These are phyloP conservation scores for Gastrodia elata DNA, from an alignment of 106 monocot genomes.

Conservation along the genomic window DNA sequence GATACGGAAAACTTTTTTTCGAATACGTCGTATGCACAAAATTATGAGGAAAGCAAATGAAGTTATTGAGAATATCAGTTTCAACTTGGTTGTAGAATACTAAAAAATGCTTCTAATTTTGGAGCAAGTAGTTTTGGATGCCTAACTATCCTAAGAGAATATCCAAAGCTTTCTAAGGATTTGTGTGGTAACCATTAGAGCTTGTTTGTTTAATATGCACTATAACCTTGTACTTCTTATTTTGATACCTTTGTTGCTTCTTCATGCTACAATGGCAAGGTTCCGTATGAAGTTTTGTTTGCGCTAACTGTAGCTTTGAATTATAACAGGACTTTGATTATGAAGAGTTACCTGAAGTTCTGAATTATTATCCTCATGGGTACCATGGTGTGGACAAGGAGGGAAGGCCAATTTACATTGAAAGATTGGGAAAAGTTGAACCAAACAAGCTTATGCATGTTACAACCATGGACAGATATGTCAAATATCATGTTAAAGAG, in stretches of 20 bases:
- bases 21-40: too few species aligned
- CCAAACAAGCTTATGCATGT: slow-evolving; percentile 64
- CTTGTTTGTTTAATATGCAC: background rate
- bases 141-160: background rate
- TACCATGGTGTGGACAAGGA: slow-evolving; percentile 70
- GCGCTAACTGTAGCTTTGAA: background rate
- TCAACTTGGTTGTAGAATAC: too few species aligned
- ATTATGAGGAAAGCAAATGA: too few species aligned
- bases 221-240: slow-evolving; percentile 1
- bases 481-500: slow-evolving; percentile 59
- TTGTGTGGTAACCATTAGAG: background rate
- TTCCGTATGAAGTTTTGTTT: background rate
- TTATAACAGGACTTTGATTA: slow-evolving; percentile 41
- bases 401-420: slow-evolving; percentile 65
- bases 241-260: background rate
- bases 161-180: background rate
- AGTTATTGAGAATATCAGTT: too few species aligned
- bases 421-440: slow-evolving; percentile 60
- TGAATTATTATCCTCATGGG: slow-evolving; percentile 58
- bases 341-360: slow-evolving; percentile 41
- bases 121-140: background rate
- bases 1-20: too few species aligned
- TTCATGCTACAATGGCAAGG: background rate
- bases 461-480: slow-evolving; percentile 56
- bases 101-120: background rate